Conservation (phyloP, 208 protist genomes). For the Polymyxa betae region DNA sequence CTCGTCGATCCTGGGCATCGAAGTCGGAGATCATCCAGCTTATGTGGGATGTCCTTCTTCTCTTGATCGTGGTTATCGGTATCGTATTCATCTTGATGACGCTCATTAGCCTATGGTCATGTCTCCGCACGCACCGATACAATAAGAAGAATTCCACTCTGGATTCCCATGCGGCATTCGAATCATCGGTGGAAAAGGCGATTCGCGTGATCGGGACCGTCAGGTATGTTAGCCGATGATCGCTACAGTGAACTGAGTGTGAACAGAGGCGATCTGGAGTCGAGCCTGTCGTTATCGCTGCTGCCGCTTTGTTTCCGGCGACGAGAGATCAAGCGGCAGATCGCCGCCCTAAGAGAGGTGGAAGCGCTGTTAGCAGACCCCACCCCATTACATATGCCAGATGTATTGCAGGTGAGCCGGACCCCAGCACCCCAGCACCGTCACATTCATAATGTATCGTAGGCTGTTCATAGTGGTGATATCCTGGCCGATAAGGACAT, state of each 20-base stretch:
- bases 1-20: too few species aligned
- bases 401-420: not conserved
- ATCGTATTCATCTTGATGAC: too few species aligned
- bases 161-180: too few species aligned
- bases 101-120: too few species aligned
- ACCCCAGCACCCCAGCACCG: too few species aligned
- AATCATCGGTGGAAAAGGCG: not conserved
- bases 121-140: too few species aligned
- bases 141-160: too few species aligned
- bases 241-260: not conserved
- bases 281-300: not conserved
- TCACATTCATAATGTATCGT: too few species aligned
- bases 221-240: not conserved
- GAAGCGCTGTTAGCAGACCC: not conserved
- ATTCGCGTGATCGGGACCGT: not conserved
- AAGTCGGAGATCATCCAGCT: too few species aligned
- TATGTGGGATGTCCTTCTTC: too few species aligned
- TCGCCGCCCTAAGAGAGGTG: not conserved
- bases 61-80: too few species aligned
- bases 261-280: not conserved
- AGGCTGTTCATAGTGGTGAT: slow-evolving; percentile 9
- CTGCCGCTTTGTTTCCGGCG: not conserved
- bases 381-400: not conserved
- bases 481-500: not conserved
- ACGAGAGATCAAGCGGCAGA: not conserved